Evolutionary conservation across 2,329 filamentous ascomycete genomes (phyloP), one percentile per base, ranked within the genome.

Genomic region (Claviceps lovelessii): DNA sequence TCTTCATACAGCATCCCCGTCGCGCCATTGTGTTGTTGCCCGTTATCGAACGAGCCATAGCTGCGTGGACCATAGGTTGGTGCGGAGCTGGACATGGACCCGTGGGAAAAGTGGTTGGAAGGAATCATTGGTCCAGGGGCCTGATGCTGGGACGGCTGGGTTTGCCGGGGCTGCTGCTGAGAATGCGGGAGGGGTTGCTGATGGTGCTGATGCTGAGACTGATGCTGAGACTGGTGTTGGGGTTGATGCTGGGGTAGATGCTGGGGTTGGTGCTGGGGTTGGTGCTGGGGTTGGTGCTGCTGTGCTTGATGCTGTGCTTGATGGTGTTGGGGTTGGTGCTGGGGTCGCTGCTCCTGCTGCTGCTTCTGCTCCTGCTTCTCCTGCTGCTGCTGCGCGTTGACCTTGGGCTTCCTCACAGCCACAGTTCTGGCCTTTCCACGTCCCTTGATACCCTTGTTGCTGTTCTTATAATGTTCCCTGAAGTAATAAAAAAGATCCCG

Each of bases 391-490:
- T 48, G 35, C 7, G 61, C 57, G 23, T 60, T 54, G 42, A 54
- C 59, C 61, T 66, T 70, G 28, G 58, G 58, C 56, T 67, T 68
- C 31, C 64, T 60, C 23, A 63, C 64, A 9, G 64, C 64, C 54
- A 90, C 85, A 56, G 82, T 83, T 55, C 88, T 78, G 61, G 90
- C 87, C 66, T 91, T 93, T 47, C 93, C 93, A 49, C 93, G 83
- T 11, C 93, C 93, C 71, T 96, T 97, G 75, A 97, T 96, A 1
- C 93, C 93, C 70, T 95, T 95, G 78, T 97, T 97, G 72, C 86
- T 90, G 72, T 97, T 94, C 75, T 95, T 95, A 77, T 95, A 96
- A n/a, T 95, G 76, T 0, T 78, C 78, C 4, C 84, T 79, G 65
- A 97, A 93, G 71, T 95, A 95, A 61, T 86, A 80, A 74, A 86